Conservation (phyloP, 2,329 filamentous ascomycete species). For the Xylariaceae sp. region DNA sequence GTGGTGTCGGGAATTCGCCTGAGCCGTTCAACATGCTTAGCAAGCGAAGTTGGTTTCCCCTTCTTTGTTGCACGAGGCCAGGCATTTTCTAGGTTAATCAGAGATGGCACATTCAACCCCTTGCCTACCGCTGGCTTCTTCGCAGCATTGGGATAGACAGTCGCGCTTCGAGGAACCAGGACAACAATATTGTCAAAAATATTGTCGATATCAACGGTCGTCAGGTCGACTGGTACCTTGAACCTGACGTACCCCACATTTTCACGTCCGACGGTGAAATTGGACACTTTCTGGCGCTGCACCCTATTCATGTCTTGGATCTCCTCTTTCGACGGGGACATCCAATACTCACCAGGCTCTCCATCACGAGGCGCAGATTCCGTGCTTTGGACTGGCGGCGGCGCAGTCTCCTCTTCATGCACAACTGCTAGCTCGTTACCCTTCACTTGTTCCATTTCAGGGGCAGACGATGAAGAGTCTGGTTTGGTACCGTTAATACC, state of each 20-base stretch:
- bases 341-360: conserved; percentile 81
- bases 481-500: conserved; percentile 49
- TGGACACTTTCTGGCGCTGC: conserved; percentile 72
- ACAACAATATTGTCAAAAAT: conserved; percentile 76
- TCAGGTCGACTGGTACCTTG: conserved; percentile 80
- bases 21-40: conserved; percentile 82
- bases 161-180: conserved; percentile 76
- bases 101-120: conserved; percentile 88
- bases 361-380: conserved; percentile 41
- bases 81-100: conserved; percentile 86
- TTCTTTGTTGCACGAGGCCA: conserved; percentile 75
- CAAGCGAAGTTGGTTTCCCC: conserved; percentile 66
- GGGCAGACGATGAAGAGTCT: conserved; percentile 41
- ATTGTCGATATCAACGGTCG: conserved; percentile 75
- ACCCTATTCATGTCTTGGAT: conserved; percentile 78
- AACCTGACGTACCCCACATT: conserved; percentile 84
- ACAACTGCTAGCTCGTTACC: conserved; percentile 80
- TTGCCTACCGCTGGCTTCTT: conserved; percentile 85
- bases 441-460: conserved; percentile 72
- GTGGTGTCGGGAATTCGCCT: conserved; percentile 78
- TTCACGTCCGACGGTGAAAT: conserved; percentile 81
- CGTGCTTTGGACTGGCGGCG: conserved; percentile 36
- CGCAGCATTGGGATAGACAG: conserved; percentile 77
- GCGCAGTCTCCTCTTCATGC: conserved; percentile 65
- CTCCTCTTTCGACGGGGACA: conserved; percentile 73